Percentiles rank a stretch among this genome's conserved stretches.
Conservation (phyloP, 1,139 yeast species). For the Nakaseomyces glabratus region DNA sequence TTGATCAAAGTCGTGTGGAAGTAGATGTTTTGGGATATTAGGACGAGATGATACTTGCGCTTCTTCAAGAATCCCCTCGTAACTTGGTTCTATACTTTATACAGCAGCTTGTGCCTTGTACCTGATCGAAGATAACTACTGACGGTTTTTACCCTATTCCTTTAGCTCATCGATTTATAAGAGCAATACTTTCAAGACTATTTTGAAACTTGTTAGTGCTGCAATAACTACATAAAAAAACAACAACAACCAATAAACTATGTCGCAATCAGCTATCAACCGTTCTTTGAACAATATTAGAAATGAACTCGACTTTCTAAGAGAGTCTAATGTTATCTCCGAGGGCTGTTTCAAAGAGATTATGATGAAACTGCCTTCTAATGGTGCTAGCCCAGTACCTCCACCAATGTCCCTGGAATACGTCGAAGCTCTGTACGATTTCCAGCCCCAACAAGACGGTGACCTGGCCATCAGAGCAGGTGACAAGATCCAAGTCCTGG, state of each 20-base stretch:
- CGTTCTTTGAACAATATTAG: conserved; percentile 63
- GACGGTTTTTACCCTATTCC: too few relatives aligned
- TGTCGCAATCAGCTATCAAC: conserved; percentile 56
- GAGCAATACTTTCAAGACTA: too few relatives aligned
- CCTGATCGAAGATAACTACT: too few relatives aligned
- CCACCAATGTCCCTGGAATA: conserved; percentile 28
- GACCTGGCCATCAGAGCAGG: conserved; percentile 62
- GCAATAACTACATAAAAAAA: not conserved
- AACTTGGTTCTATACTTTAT: too few relatives aligned
- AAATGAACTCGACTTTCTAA: conserved; percentile 73
- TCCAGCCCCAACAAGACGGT: conserved; percentile 56
- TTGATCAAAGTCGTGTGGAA: too few relatives aligned
- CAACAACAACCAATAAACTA: not conserved
- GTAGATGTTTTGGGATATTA: too few relatives aligned
- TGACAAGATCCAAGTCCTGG: conserved; percentile 58
- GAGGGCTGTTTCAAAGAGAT: conserved; percentile 49
- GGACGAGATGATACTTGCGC: too few relatives aligned
- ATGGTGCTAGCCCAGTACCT: conserved; percentile 36
- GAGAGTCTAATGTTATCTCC: conserved; percentile 67
- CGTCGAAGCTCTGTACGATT: conserved; percentile 67
- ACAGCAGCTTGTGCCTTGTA: too few relatives aligned
- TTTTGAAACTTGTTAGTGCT: too few relatives aligned
- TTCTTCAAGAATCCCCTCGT: too few relatives aligned
- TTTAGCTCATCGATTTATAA: too few relatives aligned
- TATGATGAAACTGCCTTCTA: conserved; percentile 46